phyloP scores from a whole-genome alignment of 2,329 filamentous ascomycete species.

The Diplodia sapinea region DNA sequence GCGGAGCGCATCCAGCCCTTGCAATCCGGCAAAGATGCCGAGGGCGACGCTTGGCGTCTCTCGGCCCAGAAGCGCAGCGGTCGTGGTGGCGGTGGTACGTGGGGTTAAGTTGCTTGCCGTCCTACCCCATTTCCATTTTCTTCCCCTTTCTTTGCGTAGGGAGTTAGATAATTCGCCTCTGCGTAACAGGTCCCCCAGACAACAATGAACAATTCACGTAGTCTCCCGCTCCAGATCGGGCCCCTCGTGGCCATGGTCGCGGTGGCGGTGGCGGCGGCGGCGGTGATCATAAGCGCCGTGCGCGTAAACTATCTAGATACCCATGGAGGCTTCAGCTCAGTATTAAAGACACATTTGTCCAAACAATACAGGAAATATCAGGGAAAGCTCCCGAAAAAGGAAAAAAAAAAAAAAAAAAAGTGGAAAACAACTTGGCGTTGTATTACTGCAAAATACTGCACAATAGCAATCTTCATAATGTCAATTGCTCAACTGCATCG shows the following conservation, averaged over 20 bases:
- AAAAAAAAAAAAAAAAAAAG: not conserved
- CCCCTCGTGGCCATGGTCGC: no score
- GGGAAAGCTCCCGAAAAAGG: not conserved
- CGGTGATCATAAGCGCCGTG: no score
- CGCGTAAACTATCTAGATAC: not conserved
- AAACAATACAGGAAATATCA: not conserved
- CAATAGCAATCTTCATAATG: not conserved
- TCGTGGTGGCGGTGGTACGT: conserved; percentile 88
- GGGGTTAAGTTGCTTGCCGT: conserved; percentile 66
- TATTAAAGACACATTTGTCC: not conserved
- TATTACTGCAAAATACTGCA: not conserved
- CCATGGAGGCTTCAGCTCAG: not conserved
- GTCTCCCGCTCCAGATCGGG: no score
- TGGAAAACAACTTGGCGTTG: not conserved
- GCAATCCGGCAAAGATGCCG: conserved; percentile 88
- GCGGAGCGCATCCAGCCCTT: conserved; percentile 88
- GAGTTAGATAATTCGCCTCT: not conserved
- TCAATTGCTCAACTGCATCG: not conserved
- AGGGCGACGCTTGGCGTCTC: conserved; percentile 93
- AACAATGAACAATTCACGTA: no score
- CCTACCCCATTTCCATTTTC: not conserved
- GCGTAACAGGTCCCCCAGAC: not conserved
- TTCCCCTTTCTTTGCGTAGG: not conserved
- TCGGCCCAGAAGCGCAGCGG: conserved; percentile 86
- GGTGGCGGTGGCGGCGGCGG: no score